Evolutionary conservation across 306 rosid species (phyloP).

Genomic region (Rubus parviflorus): DNA sequence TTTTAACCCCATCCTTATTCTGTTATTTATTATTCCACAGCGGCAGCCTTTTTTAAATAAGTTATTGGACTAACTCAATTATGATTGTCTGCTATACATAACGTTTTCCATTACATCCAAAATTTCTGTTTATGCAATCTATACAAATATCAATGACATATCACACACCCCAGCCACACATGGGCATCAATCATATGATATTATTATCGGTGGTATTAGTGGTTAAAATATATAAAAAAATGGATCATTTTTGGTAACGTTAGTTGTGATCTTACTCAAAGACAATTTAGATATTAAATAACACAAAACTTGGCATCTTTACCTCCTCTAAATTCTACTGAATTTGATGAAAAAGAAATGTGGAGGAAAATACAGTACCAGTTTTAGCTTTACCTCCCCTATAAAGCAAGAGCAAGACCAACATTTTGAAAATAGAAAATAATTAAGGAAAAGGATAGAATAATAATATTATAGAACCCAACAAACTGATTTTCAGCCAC

Average conservation of each 20-base stretch:
- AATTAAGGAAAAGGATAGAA: not conserved
- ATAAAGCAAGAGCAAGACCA: conserved; percentile 8
- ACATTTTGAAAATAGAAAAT: not conserved
- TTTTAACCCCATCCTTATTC: not conserved
- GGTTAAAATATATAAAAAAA: not conserved
- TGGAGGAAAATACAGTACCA: not conserved
- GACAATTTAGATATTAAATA: not conserved
- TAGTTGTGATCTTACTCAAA: not conserved
- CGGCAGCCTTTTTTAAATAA: not conserved
- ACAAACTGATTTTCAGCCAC: conserved; percentile 59
- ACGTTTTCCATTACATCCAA: not conserved
- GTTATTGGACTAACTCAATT: not conserved
- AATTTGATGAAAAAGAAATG: not conserved
- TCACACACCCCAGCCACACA: not conserved
- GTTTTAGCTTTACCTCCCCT: not conserved
- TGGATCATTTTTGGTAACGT: not conserved
- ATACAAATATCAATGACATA: not conserved
- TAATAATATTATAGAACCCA: conserved; percentile 22
- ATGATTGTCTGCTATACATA: not conserved
- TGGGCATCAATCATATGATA: not conserved
- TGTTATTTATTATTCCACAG: not conserved
- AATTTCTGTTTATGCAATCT: not conserved
- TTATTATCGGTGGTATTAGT: not conserved
- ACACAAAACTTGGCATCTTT: not conserved
- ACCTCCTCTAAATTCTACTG: not conserved